Base-by-base conservation (phyloP, 305 asterid species). In the Nicotiana rustica region DNA sequence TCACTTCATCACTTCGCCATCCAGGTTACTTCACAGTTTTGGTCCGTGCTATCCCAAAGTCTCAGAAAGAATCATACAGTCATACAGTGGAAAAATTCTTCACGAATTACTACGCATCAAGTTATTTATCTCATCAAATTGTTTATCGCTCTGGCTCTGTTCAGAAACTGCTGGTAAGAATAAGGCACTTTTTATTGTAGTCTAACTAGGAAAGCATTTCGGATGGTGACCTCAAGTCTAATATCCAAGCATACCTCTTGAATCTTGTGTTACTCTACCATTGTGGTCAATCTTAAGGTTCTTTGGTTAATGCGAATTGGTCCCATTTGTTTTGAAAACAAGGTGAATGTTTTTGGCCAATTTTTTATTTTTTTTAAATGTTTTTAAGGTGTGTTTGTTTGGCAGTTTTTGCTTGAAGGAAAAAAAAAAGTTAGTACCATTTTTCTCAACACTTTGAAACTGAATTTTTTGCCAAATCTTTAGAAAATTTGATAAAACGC, bases 41-140 rank as follows among this genome's bases (percentile, higher is more conserved):
- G 87, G 99, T 97, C 80, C 99, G 99, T 81, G 97, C 92, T 73
- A 92, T 97, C 81, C 99, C 99, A 17, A 90, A 95, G 97, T 86
- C 91, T 60, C 81, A 62, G 62, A 91, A 89, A 81, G 93, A 90
- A 85, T 87, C 99, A 67, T 93, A 91, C 78, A 90, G 93, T 84
- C 93, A 85, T 0, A 78, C 89, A 2, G 86, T 95, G 86, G 75
- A 85, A 70, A 95, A 89, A 76, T 95, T 91, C 94, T 95, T 97
- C 78, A 88, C 88, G 17, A 90, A 92, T 78, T 95, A 87, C 88
- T 95, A 97, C 60, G 83, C 97, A 35, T 89, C 99, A 68, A 95
- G 99, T 91, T 97, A 93, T 83, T 92, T 97, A 83, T 90, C 99
- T 7, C 96, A 97, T 82, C 96, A 97, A 87, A 92, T 95, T 92